Base-by-base conservation (phyloP, 495 filamentous ascomycete species). In the Aspergillus sparsus region DNA sequence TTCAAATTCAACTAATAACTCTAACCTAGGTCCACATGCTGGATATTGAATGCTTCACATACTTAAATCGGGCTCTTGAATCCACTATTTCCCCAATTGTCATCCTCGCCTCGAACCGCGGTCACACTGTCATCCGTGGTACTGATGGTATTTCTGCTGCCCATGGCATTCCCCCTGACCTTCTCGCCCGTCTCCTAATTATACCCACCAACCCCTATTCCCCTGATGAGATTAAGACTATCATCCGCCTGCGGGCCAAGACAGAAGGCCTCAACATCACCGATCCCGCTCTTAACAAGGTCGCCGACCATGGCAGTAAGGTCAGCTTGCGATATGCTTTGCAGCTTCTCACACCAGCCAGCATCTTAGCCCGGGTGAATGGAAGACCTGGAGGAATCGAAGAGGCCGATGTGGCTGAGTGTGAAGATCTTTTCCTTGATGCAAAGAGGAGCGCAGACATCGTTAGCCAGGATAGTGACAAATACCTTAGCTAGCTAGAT, bases 11-110 rank as follows among this genome's bases (percentile, higher is more conserved):
- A 5, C 53, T 61, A 34, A 60, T 57, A 8, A 37, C 16, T 7
- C 37, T 13, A 36, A 7, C 44, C 15, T 52, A 95, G 91, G 92
- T 95, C 37, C 93, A 98, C 79, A 98, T 97, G 93, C 89, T 98
- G 62, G 94, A 98, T 69, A 88, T 98, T 52, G 94, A 98, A 79
- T 93, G 91, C 83, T 98, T 97, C 79, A 97, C 94, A 62, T 98
- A 97, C 78, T 86, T 98, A 66, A 97, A 97, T 80, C 92, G 93
- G 67, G 94, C 94, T 1, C 85, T 98, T 37, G 94, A 98, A 79
- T 90, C 90, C 44, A 79, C 86, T 62, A 94, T 98, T 68, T 91
- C 93, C 7, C 94, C 94, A 15, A 95, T 97, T 64, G 94, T 98
- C 60, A 95, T 98, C 60, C 89, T 98, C 33, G 94, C 94, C 61